These are phyloP conservation scores for Candida argentea DNA, from an alignment of 805 yeast species.

Conservation along the genomic window DNA sequence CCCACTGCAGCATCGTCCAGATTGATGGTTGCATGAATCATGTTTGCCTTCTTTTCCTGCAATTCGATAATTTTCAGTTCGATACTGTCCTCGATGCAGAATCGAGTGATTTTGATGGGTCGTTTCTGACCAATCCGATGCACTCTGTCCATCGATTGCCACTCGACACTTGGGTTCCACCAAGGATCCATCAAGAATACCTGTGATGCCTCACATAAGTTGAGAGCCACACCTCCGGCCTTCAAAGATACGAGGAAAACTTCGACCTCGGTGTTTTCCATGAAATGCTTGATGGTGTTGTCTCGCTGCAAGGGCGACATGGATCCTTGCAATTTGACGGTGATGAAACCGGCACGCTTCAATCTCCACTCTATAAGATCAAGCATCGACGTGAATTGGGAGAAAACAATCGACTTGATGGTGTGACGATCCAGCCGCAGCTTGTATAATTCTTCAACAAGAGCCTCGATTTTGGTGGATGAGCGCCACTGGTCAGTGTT, in stretches of 20 bases:
- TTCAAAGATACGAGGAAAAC: conserved; percentile 89
- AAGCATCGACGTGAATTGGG: conserved; percentile 94
- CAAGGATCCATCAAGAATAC: conserved; percentile 95
- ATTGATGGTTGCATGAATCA: conserved; percentile 95
- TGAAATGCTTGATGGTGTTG: conserved; percentile 78
- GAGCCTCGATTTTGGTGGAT: conserved; percentile 92
- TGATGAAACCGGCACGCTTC: conserved; percentile 88
- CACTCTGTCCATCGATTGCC: conserved; percentile 97
- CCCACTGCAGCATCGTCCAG: conserved; percentile 87
- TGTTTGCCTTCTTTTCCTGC: conserved; percentile 95
- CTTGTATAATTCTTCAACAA: conserved; percentile 85
- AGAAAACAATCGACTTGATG: conserved; percentile 90
- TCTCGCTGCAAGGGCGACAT: conserved; percentile 97
- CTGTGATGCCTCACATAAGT: conserved; percentile 93
- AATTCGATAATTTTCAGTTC: conserved; percentile 92
- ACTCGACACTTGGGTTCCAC: conserved; percentile 99
- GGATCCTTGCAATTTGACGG: conserved; percentile 90
- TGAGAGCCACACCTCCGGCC: conserved; percentile 98
- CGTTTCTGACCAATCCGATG: conserved; percentile 95
- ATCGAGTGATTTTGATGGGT: conserved; percentile 86
- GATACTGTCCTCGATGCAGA: conserved; percentile 93
- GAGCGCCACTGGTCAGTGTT: conserved; percentile 77
- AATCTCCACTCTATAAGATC: conserved; percentile 95
- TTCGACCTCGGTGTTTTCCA: conserved; percentile 88
- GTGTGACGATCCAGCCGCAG: conserved; percentile 81